These are phyloP conservation scores for Candida maesae DNA, from an alignment of 805 yeast genomes.

Conservation along the genomic window DNA sequence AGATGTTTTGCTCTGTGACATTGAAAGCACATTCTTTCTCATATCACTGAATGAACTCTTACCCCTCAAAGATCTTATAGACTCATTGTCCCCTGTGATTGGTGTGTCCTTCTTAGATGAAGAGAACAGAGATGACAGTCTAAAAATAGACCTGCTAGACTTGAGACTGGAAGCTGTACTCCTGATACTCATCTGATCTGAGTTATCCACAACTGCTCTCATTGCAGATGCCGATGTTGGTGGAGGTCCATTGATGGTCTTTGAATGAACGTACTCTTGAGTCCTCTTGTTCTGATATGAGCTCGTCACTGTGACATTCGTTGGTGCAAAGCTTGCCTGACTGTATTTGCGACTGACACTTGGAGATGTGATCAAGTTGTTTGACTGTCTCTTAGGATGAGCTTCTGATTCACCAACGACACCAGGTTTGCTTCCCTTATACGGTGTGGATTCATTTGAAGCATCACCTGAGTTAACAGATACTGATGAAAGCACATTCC, in stretches of 20 bases:
- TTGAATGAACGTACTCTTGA: slow-evolving; percentile 13
- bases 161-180: slow-evolving; percentile 20
- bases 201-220: slow-evolving; percentile 6
- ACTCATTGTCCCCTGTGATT: slow-evolving; percentile 18
- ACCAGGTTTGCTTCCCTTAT: slow-evolving; percentile 21
- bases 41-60: slow-evolving; percentile 26
- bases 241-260: slow-evolving; percentile 10
- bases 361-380: slow-evolving; percentile 1
- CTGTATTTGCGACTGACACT: slow-evolving; percentile 8
- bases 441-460: slow-evolving; percentile 22
- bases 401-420: slow-evolving; percentile 20
- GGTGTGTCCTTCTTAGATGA: slow-evolving; percentile 17
- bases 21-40: slow-evolving; percentile 29
- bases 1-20: slow-evolving; percentile 20
- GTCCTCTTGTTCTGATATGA: slow-evolving; percentile 16
- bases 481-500: slow-evolving; percentile 24
- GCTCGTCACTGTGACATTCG: slow-evolving; percentile 10
- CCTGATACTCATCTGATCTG: slow-evolving; percentile 20
- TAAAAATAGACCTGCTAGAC: slow-evolving; percentile 25
- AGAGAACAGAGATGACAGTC: slow-evolving; percentile 26
- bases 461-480: slow-evolving; percentile 21
- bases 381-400: not conserved
- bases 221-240: slow-evolving; percentile 9
- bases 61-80: slow-evolving; percentile 25
- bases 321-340: slow-evolving; percentile 8